Evolutionary conservation across 164 flowering plant genomes (phyloP), one percentile per base, ranked within the genome.

Genomic region (Aristolochia contorta): DNA sequence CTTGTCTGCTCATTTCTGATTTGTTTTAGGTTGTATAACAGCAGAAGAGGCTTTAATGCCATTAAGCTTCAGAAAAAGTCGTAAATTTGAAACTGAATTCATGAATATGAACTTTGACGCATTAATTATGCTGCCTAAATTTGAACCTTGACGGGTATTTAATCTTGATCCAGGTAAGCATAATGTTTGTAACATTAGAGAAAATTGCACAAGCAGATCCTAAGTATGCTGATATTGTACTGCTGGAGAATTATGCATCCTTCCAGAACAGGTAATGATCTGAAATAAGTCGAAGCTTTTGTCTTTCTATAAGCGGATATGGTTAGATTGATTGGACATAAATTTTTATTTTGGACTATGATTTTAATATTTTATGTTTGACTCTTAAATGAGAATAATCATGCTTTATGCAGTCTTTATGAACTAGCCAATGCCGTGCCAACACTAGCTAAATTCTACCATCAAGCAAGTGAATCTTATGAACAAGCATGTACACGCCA

Each of bases 381-480:
- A 59, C 48, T 45, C 6, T n/a, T 9, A 47, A 16, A 23, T 30
- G 41, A 20, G 9, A 47, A 61, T 37, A 37, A n/a, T 47, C 49
- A 27, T 60, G 52, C 76, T 77, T 68, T 30, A 9, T 86, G 84
- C 90, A 94, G 99, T 73, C 80, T 94, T 55, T 94, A 94, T 87
- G 99, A 94, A 69, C 79, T 94, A 25, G 99, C 99, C 47, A 94
- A 91, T 82, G 86, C 85, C 66, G 97, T 94, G 67, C 95, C 95
- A 30, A 91, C 90, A 15, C 77, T 94, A 60, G 99, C 99, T 49
- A 94, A 94, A 68, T 94, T 89, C 64, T 94, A 91, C 74, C 99
- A 94, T 75, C 93, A 88, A 76, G 97, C 99, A 45, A 94, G 97
- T 75, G 97, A 94, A 79, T 68, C 86, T 47, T 94, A 91, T 80